Base-by-base conservation (phyloP, 2,329 filamentous ascomycete genomes). In the Cercospora zeae-maydis region DNA sequence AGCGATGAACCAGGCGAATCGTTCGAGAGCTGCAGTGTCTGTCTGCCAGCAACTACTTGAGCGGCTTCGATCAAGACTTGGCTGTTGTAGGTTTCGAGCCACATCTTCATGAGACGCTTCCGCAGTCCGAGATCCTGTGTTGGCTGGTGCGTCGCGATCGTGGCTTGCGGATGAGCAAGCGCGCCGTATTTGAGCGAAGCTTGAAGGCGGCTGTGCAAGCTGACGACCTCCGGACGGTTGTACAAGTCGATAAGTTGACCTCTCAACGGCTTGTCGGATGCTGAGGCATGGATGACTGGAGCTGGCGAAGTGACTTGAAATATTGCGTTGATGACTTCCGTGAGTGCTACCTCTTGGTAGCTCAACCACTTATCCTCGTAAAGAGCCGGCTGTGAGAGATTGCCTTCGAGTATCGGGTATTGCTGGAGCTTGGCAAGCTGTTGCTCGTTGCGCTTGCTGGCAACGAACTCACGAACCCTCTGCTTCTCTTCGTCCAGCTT, bases 321-420 rank as follows among this genome's bases (percentile, higher is more conserved):
- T 53, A 87, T 74, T 13, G 77, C 77, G 71, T 88, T 88, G 52
- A 85, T 72, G 6, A 88, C 76, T 69, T 87, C 85, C 0, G 84
- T 84, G 49, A 88, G 81, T 37, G 84, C 82, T 21, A 83, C 76
- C 70, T 88, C 86, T 69, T 88, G 85, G 64, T 87, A 82, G 11
- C 77, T 79, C 37, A 88, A 81, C 85, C 86, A 88, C 61, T 82
- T 79, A 51, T 87, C 84, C 69, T 88, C 85, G 71, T 87, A 87
- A 66, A 88, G 77, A 58, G 82, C 79, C n/a, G 84, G 79, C 53
- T 82, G 81, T 2, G 77, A 75, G 27, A 88, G 77, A 66, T 86
- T 79, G 63, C 87, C 83, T 0, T 73, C 69, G 3, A 87, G 74
- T 3, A 86, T 73, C 1, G 83, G 82, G 69, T 84, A 86, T 54